Percentiles rank a stretch among this genome's conserved stretches.
Evolutionary conservation across 2,329 filamentous ascomycete genomes (phyloP).

Genomic region (Diplodia seriata): DNA sequence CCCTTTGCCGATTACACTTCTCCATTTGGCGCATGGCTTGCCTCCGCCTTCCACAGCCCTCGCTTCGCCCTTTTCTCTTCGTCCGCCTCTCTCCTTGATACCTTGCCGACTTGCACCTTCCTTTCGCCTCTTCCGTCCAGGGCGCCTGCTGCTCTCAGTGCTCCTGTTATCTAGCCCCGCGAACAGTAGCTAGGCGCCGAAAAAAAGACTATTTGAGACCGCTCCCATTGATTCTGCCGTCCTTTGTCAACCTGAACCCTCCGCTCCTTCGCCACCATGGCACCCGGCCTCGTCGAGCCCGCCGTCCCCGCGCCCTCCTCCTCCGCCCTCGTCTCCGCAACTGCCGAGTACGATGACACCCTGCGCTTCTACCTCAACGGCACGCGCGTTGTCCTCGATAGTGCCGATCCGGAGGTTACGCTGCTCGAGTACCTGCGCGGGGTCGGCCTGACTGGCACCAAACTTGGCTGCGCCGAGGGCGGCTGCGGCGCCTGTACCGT

Average conservation of each 20-base stretch:
- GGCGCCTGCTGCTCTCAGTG: neutral
- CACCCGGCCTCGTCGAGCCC: conserved; percentile 62
- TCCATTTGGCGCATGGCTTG: neutral
- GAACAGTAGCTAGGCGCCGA: neutral
- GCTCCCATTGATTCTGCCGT: neutral
- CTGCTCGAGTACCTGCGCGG: conserved; percentile 91
- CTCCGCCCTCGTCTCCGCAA: conserved; percentile 66
- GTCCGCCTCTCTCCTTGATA: neutral
- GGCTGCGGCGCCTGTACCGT: conserved; percentile 97
- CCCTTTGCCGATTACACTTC: conserved; percentile 24
- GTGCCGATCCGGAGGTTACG: conserved; percentile 89
- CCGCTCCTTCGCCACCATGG: conserved; percentile 54
- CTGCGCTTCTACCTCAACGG: conserved; percentile 94
- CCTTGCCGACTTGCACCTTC: neutral
- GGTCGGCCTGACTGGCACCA: conserved; percentile 92
- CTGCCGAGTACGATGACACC: conserved; percentile 82
- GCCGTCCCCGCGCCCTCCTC: conserved; percentile 55
- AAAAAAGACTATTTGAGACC: conserved; percentile 1
- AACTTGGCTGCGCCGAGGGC: conserved; percentile 94
- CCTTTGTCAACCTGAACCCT: neutral
- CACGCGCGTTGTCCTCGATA: conserved; percentile 83
- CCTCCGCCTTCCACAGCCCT: neutral
- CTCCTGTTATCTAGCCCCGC: neutral
- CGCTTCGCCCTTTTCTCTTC: neutral
- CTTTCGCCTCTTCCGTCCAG: neutral